phyloP scores from a whole-genome alignment of 2,329 filamentous ascomycete species.

The Aspergillus eucalypticola region DNA sequence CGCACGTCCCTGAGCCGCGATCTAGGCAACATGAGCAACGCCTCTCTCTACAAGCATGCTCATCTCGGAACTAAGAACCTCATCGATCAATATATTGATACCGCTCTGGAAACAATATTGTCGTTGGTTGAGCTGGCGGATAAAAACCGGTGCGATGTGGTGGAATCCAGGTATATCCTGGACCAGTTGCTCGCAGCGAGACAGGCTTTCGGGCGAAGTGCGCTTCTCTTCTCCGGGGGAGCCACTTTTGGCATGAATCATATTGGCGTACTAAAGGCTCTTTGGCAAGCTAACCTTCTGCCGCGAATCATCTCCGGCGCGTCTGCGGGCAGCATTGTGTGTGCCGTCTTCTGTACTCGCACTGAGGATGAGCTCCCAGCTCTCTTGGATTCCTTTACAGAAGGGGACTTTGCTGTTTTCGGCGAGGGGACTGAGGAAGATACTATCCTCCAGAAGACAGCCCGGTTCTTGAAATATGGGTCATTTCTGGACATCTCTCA shows the following conservation, averaged over 20 bases:
- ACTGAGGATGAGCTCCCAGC: constrained; percentile 76
- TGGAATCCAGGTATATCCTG: constrained; percentile 62
- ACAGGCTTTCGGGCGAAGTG: constrained; percentile 82
- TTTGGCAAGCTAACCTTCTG: constrained; percentile 73
- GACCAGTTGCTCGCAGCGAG: constrained; percentile 71
- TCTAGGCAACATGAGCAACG: constrained; percentile 81
- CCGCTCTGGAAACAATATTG: constrained; percentile 72
- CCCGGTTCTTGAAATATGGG: constrained; percentile 75
- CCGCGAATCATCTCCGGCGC: constrained; percentile 86
- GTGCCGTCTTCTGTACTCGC: constrained; percentile 73
- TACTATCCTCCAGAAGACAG: constrained; percentile 67
- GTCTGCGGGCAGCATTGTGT: constrained; percentile 84
- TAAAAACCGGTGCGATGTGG: constrained; percentile 50
- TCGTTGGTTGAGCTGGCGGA: constrained; percentile 66
- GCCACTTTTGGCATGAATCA: constrained; percentile 92
- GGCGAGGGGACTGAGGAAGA: constrained; percentile 63
- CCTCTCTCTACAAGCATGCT: constrained; percentile 78
- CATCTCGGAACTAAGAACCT: constrained; percentile 83
- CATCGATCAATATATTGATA: constrained; percentile 84
- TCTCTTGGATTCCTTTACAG: constrained; percentile 69
- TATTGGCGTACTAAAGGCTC: constrained; percentile 79
- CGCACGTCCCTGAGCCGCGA: constrained; percentile 78
- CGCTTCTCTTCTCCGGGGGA: constrained; percentile 78
- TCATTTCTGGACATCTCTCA: constrained; percentile 83
- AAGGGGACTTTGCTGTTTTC: constrained; percentile 80